Evolutionary conservation across 768 basidiomycete genomes (phyloP), one percentile per base, ranked within the genome.

Genomic region (Kwoniella pini): DNA sequence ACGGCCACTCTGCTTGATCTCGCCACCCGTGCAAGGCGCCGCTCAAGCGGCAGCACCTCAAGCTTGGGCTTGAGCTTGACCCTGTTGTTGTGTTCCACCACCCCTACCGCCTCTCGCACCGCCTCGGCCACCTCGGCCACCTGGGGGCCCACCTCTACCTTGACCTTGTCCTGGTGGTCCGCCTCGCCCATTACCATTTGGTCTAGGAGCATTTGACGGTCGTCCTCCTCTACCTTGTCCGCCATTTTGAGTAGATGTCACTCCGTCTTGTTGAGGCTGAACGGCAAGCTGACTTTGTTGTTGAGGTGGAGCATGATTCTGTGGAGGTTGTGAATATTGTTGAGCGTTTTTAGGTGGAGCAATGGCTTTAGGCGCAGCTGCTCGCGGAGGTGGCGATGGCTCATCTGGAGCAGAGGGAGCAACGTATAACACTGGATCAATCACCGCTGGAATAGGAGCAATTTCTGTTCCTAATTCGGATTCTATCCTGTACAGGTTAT

Each of bases 401-500:
- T 61, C 68, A 3, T 68, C 65, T 17, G 76, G 69, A n/a, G 73
- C 69, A 19, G 63, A 64, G 10, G 93, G 95, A 9, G 93, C 88
- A 56, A 99, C 95, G 79, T 99, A 98, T 59, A 99, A 81, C 4
- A 87, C 87, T 66, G 88, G 87, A 77, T 98, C 96, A 72, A 99
- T 97, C 26, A 76, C 82, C 76, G 88, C 87, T 5, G 95, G 95
- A 72, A 98, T 97, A 12, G 95, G 89, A 72, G 90, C 88, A 69
- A 99, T 97, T 81, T 99, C 95, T 38, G 95, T 98, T 11, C 95
- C 96, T 31, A 99, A 84, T 80, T 99, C 96, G 79, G 96, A 93
- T 79, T 98, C 96, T 71, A 99, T 97, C 75, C 89, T 88, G 80
- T 98, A 97, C 57, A 98, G 83, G 80, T 96, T 95, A 83, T 96